Conservation (phyloP, 2,329 filamentous ascomycete genomes). For the Nothopassalora personata region DNA sequence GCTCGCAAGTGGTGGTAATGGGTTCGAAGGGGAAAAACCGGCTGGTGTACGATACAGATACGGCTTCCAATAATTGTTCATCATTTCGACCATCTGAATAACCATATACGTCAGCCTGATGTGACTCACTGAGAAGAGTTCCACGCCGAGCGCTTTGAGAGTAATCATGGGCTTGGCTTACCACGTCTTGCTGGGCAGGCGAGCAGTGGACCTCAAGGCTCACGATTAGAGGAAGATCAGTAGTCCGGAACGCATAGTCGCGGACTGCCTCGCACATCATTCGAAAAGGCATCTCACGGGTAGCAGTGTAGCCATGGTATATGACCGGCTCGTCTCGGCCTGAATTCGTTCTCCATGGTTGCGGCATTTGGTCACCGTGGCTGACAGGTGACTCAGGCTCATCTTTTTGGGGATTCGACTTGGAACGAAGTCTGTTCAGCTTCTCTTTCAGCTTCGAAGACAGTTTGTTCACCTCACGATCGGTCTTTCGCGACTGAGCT, state of each 20-base stretch:
- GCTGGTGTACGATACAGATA: conserved; percentile 60
- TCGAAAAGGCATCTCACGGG: conserved; percentile 78
- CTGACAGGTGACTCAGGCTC: conserved; percentile 10
- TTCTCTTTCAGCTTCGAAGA: conserved; percentile 26
- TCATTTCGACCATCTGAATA: conserved; percentile 79
- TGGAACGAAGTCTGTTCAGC: conserved; percentile 23
- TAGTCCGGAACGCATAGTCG: conserved; percentile 67
- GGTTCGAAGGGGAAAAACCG: conserved; percentile 50
- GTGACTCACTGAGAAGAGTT: too few relatives aligned
- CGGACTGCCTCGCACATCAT: conserved; percentile 77
- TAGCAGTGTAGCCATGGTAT: conserved; percentile 63
- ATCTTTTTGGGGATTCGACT: conserved; percentile 11
- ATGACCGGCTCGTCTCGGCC: conserved; percentile 29
- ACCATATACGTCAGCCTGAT: conserved; percentile 35
- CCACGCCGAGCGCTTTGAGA: too few relatives aligned
- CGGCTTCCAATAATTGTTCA: conserved; percentile 79
- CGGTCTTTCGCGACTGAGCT: conserved; percentile 16
- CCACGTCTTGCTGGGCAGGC: conserved; percentile 70
- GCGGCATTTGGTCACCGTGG: conserved; percentile 21
- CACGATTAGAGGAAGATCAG: conserved; percentile 77
- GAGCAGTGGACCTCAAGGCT: conserved; percentile 88
- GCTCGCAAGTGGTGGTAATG: conserved; percentile 59
- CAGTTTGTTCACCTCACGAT: conserved; percentile 32
- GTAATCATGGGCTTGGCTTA: neutral
- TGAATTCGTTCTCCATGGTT: conserved; percentile 26